Base-by-base conservation (phyloP, 495 filamentous ascomycete genomes). In the Chaetomium fimeti region DNA sequence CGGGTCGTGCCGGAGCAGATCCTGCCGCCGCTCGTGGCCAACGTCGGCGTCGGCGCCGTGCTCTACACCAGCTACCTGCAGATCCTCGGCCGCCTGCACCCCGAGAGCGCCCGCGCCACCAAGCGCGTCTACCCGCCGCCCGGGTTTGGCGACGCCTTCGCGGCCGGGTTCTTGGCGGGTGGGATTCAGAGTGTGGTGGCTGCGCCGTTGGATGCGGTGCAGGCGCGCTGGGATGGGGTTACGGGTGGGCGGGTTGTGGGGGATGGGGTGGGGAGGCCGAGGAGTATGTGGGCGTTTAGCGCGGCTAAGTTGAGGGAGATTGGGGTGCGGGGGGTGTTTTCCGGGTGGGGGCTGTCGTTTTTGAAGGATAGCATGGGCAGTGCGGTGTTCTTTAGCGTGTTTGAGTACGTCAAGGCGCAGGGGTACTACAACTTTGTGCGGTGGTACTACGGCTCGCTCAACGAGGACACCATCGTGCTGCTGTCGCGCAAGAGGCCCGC, bases 21-120 rank as follows among this genome's bases (percentile, higher is more conserved):
- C 24, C 81, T 96, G 22, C 92, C 92, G 57, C 92, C 92, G 53
- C 77, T 96, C 36, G 74, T 96, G 42, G 92, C 92, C 40, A 97
- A 97, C 75, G 87, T 91, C 20, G 90, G 86, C 3, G 86, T 96
- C 62, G 92, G 92, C 18, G 91, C 90, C 24, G 83, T 96, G 11
- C 82, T 96, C 8, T 96, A 96, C 72, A 95, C 92, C 18, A 87
- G 86, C 43, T 96, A 96, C 69, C 86, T 97, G 36, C 90, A 94
- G 67, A 84, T 88, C 48, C 81, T 97, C 18, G 88, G 87, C 18
- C 68, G 72, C 16, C 81, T 96, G 5, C 87, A 97, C 70, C 83
- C 88, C 57, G 90, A 91, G 13, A 85, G 88, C 45, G 86, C 86
- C 3, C 83, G 83, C 54, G 83, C 86, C 12, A 79, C 78, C 25